These are phyloP conservation scores for Corylus heterophylla DNA, from an alignment of 306 rosid species.

Conservation along the genomic window DNA sequence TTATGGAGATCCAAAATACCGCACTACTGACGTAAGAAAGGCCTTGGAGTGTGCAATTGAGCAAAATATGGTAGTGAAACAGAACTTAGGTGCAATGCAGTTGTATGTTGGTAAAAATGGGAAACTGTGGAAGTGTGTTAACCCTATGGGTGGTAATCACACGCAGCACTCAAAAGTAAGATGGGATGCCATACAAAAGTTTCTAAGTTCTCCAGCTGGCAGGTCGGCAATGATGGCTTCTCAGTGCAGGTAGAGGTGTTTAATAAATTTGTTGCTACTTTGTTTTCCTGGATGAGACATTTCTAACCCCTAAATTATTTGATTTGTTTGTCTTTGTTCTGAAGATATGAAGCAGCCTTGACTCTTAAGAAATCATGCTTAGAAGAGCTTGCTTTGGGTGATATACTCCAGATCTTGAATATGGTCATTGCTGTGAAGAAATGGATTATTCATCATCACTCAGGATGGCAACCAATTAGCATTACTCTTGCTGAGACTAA, in stretches of 20 bases:
- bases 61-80: constrained; percentile 53
- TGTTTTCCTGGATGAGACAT: constrained; percentile 10
- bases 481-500: constrained; percentile 44
- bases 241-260: constrained; percentile 60
- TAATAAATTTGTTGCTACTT: constrained; percentile 8
- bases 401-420: constrained; percentile 63
- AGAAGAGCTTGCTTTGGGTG: constrained; percentile 58
- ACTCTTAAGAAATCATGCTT: constrained; percentile 59
- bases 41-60: constrained; percentile 67
- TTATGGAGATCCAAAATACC: constrained; percentile 63
- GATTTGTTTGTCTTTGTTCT: constrained; percentile 18
- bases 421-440: constrained; percentile 51
- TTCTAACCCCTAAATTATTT: neutral
- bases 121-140: constrained; percentile 71
- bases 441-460: constrained; percentile 65
- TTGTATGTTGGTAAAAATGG: constrained; percentile 59
- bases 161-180: constrained; percentile 40
- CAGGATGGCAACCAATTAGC: constrained; percentile 82
- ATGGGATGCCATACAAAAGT: constrained; percentile 58
- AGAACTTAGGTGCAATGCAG: constrained; percentile 48
- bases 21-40: constrained; percentile 53
- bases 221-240: constrained; percentile 56
- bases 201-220: constrained; percentile 59
- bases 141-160: constrained; percentile 46
- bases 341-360: constrained; percentile 72